A percentile compares a stretch with the other conserved stretches of the same genome.
phyloP scores from a whole-genome alignment of 2,329 filamentous ascomycete species.

The Xylaria sp. region DNA sequence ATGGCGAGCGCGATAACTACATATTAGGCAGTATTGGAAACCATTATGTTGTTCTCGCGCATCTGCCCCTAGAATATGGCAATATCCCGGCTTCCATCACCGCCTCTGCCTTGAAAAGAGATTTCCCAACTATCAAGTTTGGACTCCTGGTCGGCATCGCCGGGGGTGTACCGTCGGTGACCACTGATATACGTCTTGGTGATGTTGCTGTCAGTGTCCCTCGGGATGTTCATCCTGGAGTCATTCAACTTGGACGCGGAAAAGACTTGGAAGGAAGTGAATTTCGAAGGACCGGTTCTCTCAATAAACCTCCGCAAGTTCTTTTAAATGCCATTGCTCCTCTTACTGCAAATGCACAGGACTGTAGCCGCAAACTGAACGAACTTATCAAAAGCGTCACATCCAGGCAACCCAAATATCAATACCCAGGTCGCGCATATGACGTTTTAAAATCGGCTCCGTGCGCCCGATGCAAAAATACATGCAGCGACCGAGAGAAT shows the following conservation, averaged over 20 bases:
- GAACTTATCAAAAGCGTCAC: too few relatives aligned
- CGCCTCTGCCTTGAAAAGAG: not conserved
- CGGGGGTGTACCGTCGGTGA: not conserved
- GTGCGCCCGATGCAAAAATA: not conserved
- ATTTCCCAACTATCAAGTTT: not conserved
- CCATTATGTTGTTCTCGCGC: not conserved
- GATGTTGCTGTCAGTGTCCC: slow-evolving; percentile 3
- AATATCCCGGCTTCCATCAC: not conserved
- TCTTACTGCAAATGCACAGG: too few relatives aligned
- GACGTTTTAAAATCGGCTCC: too few relatives aligned
- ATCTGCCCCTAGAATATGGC: not conserved
- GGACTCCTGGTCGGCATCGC: slow-evolving; percentile 1
- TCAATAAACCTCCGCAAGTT: not conserved
- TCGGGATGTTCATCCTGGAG: not conserved
- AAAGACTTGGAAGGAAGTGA: not conserved
- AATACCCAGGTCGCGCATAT: too few relatives aligned
- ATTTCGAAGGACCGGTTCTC: not conserved
- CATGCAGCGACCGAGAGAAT: not conserved
- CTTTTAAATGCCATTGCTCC: not conserved
- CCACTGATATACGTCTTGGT: slow-evolving; percentile 6
- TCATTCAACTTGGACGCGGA: not conserved
- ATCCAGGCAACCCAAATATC: too few relatives aligned
- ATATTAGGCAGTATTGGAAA: too few relatives aligned
- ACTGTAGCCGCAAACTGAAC: too few relatives aligned
- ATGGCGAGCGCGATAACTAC: not conserved